These are phyloP conservation scores for Nasturtium officinale DNA, from an alignment of 345 rosid species.

Conservation along the genomic window DNA sequence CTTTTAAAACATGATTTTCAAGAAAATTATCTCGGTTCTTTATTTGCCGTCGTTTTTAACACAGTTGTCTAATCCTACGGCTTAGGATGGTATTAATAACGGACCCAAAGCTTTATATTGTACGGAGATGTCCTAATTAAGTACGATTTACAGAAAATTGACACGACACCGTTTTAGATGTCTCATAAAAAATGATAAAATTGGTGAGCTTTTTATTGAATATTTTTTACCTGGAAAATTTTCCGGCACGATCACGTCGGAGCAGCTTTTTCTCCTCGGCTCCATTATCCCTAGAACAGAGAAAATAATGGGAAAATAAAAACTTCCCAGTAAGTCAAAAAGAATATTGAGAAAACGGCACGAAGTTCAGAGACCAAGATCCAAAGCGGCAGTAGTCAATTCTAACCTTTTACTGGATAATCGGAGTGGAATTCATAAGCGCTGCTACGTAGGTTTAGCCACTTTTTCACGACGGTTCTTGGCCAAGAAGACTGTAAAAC, in stretches of 20 bases:
- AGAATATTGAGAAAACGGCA: not conserved
- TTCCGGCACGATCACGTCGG: conserved; percentile 63
- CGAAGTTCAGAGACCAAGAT: not conserved
- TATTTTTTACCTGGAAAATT: conserved; percentile 60
- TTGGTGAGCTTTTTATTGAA: not conserved
- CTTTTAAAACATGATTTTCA: conserved; percentile 6
- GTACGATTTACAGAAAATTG: conserved; percentile 16
- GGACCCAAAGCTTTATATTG: conserved; percentile 25
- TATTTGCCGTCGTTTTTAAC: conserved; percentile 29
- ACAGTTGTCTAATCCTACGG: conserved; percentile 46
- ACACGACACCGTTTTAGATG: conserved; percentile 32
- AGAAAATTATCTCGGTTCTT: conserved; percentile 12
- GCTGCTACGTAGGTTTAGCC: conserved; percentile 76
- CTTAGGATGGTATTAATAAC: conserved; percentile 4
- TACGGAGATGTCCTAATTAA: conserved; percentile 34
- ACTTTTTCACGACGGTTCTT: conserved; percentile 65
- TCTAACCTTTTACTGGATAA: conserved; percentile 57
- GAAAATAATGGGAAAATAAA: not conserved
- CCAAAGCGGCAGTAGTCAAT: conserved; percentile 7
- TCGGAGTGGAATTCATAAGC: conserved; percentile 77
- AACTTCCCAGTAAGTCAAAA: not conserved
- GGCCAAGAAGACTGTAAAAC: conserved; percentile 76
- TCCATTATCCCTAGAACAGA: conserved; percentile 42
- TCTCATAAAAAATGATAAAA: not conserved
- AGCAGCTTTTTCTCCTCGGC: conserved; percentile 69